These are phyloP conservation scores for Ceratobasidium sp. DNA, from an alignment of 1,284 basidiomycete genomes.

Conservation along the genomic window DNA sequence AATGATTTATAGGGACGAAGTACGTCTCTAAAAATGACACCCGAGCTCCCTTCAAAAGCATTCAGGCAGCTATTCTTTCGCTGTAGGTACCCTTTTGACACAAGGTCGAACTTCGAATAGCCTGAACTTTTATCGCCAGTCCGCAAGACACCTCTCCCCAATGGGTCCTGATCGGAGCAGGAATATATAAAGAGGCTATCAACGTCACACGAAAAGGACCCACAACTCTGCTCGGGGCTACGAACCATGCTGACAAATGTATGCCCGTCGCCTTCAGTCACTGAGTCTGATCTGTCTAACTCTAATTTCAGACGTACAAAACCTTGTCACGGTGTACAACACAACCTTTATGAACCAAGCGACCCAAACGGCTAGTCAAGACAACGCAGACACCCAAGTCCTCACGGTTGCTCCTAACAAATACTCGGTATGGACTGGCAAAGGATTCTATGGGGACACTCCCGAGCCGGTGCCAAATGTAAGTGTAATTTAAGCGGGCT, in stretches of 20 bases:
- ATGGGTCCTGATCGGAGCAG: slow-evolving; percentile 65
- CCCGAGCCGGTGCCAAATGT: slow-evolving; percentile 42
- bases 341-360: slow-evolving; percentile 51
- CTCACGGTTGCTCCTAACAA: slow-evolving; percentile 50
- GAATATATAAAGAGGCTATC: slow-evolving; percentile 70
- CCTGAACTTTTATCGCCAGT: slow-evolving; percentile 45
- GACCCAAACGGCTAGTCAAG: slow-evolving; percentile 48
- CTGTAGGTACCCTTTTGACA: slow-evolving; percentile 59
- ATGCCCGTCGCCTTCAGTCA: neutral
- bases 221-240: slow-evolving; percentile 63
- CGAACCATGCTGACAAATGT: slow-evolving; percentile 9
- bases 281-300: neutral
- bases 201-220: slow-evolving; percentile 66
- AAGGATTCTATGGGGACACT: slow-evolving; percentile 44
- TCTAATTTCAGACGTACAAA: slow-evolving; percentile 37
- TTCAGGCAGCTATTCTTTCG: slow-evolving; percentile 66
- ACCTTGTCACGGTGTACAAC: slow-evolving; percentile 50
- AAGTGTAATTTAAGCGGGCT: neutral
- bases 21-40: slow-evolving; percentile 65
- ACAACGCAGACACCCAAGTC: slow-evolving; percentile 51
- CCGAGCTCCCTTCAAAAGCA: slow-evolving; percentile 60
- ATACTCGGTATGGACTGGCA: slow-evolving; percentile 41
- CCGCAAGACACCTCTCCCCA: slow-evolving; percentile 57
- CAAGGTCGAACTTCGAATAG: neutral
- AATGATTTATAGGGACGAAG: slow-evolving; percentile 59